Base-by-base conservation (phyloP, 2,329 filamentous ascomycete species). In the Penicillium concentricum region DNA sequence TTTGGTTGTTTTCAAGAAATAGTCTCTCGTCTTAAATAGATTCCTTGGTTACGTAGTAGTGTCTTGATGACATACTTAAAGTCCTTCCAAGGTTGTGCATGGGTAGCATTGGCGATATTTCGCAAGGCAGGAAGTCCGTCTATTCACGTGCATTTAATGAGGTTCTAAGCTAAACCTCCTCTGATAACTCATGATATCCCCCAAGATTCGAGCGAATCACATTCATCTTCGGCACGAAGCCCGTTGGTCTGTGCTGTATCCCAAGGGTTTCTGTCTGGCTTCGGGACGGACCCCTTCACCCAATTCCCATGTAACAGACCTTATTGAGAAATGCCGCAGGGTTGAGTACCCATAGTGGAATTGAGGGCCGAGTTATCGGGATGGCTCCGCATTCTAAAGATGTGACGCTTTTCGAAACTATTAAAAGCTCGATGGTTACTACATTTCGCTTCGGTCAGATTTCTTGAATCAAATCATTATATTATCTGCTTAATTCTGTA, bases 181-280 rank as follows among this genome's bases (percentile, higher is more conserved):
- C 18, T 4, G 3, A 13, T 39, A 22, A 20, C 37, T 39, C 18
- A 22, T 7, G 18, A 26, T 44, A n/a, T 16, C 10, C 44, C 18
- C 15, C 13, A n/a, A 22, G 20, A 35, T 35, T 28, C 10, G 32
- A 22, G 34, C 24, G 16, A 49, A 38, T 38, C 22, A 15, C 9
- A 18, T 24, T 28, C 24, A n/a, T 7, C 6, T 37, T 37, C 66
- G 63, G 65, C 53, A 60, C 54, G 65, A 66, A 68, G 63, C 51
- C 63, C 64, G 64, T 18, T 51, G 58, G 59, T 41, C 55, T 47
- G 59, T 65, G 50, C 58, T 37, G 30, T 16, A 41, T 38, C 16
- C 18, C 20, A 15, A 4, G 20, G 20, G 38, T 24, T 22, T 39
- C 12, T 15, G 38, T 22, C 3, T 41, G 38, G 15, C 39, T 22